These are phyloP conservation scores for Urostyla sp. DNA, from an alignment of 73 alveolate species.

Conservation along the genomic window DNA sequence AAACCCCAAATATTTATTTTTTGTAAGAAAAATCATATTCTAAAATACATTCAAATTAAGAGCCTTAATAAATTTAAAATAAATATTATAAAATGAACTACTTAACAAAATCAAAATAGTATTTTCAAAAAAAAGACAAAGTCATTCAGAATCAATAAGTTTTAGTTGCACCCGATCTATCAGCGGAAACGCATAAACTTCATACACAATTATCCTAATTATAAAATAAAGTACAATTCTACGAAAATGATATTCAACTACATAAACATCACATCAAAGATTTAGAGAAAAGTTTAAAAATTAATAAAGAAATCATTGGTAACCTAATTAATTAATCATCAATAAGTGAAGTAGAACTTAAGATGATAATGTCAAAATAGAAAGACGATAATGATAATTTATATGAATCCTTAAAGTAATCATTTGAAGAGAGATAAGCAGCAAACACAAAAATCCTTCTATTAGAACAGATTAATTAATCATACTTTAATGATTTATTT, in stretches of 20 bases:
- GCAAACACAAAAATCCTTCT: constrained; percentile 22
- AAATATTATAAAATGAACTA: no score
- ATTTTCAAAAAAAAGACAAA: no score
- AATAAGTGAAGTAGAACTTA: neutral
- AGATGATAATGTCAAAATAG: neutral
- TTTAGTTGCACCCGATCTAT: no score
- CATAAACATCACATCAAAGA: constrained; percentile 4
- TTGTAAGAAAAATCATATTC: no score
- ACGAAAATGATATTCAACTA: constrained; percentile 3
- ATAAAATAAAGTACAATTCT: constrained; percentile 6
- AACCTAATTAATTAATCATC: neutral
- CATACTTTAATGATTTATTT: constrained; percentile 1
- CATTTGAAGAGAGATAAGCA: constrained; percentile 23
- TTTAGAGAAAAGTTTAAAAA: constrained; percentile 7
- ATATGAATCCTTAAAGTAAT: neutral
- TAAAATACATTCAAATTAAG: no score
- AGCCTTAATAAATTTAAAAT: no score
- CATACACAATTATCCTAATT: no score
- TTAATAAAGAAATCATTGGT: constrained; percentile 19
- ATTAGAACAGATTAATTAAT: constrained; percentile 7
- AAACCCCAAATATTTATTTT: no score
- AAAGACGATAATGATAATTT: constrained; percentile 19
- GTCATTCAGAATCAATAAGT: no score
- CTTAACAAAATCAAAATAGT: no score
- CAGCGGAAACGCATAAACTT: no score